Base-by-base conservation (phyloP, 495 filamentous ascomycete species). In the Aspergillus asperescens region DNA sequence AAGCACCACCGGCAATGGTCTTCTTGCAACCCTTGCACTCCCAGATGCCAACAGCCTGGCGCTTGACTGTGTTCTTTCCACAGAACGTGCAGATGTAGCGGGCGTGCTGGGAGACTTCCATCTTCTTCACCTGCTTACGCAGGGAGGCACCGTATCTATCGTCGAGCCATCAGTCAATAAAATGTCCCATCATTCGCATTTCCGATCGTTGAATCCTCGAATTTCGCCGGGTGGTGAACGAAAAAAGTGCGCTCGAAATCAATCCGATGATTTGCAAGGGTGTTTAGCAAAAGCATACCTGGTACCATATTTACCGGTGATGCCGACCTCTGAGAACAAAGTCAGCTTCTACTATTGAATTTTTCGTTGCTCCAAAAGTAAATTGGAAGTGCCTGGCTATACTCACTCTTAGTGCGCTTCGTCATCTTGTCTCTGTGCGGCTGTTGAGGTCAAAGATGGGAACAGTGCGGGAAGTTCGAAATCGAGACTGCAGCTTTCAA, bases 91-190 rank as follows among this genome's bases (percentile, higher is more conserved):
- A 77, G 65, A 74, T 55, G 81, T 96, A 96, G 71, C 84, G 81
- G 74, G 90, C 89, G 82, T 96, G 92, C 75, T 97, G 92, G 50
- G 87, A 84, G 68, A 95, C 85, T 86, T 98, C 93, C 87, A 96
- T 95, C 85, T 96, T 96, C 88, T 98, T 98, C 70, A 97, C 89
- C 75, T 96, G 93, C 82, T 97, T 98, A 80, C 93, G 89, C 76
- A 98, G 88, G 67, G 93, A 98, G 72, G 93, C 93, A 86, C 93
- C 93, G 77, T 98, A 98, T 85, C 93, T 85, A 55, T 66, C 42
- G 44, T 52, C 29, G 45, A 39, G 35, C 56, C 59, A 27, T 18
- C 8, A 47, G 62, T 70, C 61, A 72, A 68, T 64, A 62, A 56
- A 50, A 47, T 56, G 16, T 40, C 57, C 51, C 54, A 54, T 41